A percentile compares a stretch with the other conserved stretches of the same genome.
These are phyloP conservation scores for Talaromyces marneffei DNA, from an alignment of 2,329 filamentous ascomycete genomes.

Conservation along the genomic window DNA sequence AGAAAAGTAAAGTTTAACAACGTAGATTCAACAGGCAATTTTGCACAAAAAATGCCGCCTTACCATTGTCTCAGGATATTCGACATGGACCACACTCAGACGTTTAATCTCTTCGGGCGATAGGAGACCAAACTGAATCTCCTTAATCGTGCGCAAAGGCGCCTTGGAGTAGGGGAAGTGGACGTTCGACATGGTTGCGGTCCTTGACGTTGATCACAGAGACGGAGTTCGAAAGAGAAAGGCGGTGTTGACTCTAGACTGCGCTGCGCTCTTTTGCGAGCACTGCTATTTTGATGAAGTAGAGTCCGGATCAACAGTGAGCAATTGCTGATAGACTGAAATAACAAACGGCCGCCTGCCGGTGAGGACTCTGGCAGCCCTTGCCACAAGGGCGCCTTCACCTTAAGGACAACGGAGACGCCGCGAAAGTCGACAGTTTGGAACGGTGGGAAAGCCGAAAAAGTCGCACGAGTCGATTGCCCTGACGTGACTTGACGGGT, in stretches of 20 bases:
- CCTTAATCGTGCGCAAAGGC: conserved; percentile 94
- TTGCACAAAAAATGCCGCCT: conserved; percentile 22
- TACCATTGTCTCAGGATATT: conserved; percentile 97
- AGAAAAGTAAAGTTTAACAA: conserved; percentile 18
- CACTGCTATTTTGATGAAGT: neutral
- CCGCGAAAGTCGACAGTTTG: conserved; percentile 28
- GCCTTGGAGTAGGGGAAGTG: conserved; percentile 87
- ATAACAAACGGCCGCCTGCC: conserved; percentile 32
- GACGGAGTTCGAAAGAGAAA: conserved; percentile 8
- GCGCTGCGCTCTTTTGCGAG: neutral
- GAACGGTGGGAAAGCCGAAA: conserved; percentile 22
- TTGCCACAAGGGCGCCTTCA: conserved; percentile 45
- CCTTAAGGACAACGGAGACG: conserved; percentile 30
- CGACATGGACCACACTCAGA: conserved; percentile 93
- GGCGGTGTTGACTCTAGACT: neutral
- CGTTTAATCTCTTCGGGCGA: conserved; percentile 98
- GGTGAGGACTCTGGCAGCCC: conserved; percentile 43
- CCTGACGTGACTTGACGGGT: conserved; percentile 29
- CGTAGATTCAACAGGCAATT: conserved; percentile 6
- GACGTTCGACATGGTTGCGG: conserved; percentile 76
- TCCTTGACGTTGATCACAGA: conserved; percentile 14
- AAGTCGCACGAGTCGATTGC: conserved; percentile 21
- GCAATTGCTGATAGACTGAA: conserved; percentile 25
- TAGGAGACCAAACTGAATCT: conserved; percentile 97
- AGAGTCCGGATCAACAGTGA: neutral